Evolutionary conservation across 2,329 filamentous ascomycete genomes (phyloP), one percentile per base, ranked within the genome.

Genomic region (Scortechinia acanthostroma): DNA sequence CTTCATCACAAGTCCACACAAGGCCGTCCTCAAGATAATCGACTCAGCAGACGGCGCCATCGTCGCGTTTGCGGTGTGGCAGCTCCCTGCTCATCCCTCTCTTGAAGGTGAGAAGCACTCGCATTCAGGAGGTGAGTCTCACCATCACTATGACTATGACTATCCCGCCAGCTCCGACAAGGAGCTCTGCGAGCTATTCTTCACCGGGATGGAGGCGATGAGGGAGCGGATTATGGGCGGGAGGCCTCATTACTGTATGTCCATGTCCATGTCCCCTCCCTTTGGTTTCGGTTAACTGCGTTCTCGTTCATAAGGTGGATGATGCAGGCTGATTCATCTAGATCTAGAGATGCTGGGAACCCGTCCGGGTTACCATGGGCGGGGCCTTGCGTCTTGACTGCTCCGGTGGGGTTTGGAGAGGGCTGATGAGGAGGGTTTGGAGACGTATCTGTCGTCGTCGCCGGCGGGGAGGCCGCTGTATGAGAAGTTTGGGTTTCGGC

Each of bases 341-440:
- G 35, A 45, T 22, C 43, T 45, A 14, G 43, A 45, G 25, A 45
- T 35, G 16, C 28, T 45, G 17, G 43, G 25, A 2, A n/a, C 14
- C 4, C 43, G 40, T 19, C 43, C 43, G 3, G 19, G 20, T 21
- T 45, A 45, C 28, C 23, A 45, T 19, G 25, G 43, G 10, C 23
- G 30, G 2, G 43, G 43, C 17, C 21, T 35, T 20, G 43, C 25
- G 3, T 20, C 25, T 14, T 21, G 15, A 22, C 28, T 45, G 25
- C 20, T 45, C 3, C 10, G 16, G 15, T 45, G 43, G 43, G 43
- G 43, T 14, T 10, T 37, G 2, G 30, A 13, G 3, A 2, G 25
- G 19, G 43, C 43, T 3, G 43, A 37, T 13, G 14, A 37, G 3
- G 43, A 45, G n/a, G 25, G 28, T 14, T 25, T 45, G 3, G 25